These are phyloP conservation scores for Debaryomyces psychrophilus DNA, from an alignment of 1,139 yeast genomes.

Conservation along the genomic window DNA sequence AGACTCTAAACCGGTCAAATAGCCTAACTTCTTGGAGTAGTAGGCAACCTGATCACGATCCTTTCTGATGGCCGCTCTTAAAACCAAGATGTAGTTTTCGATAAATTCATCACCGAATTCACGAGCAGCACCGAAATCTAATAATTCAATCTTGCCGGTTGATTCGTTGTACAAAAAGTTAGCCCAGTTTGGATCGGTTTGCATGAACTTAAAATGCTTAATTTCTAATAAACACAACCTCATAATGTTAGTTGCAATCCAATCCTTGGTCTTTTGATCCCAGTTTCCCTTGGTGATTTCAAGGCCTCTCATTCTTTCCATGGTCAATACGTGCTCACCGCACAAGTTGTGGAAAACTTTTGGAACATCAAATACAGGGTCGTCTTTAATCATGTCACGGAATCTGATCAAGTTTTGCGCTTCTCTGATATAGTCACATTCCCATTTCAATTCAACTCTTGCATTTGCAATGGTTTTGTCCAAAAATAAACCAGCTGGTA, in stretches of 20 bases:
- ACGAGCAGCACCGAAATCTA: conserved; percentile 96
- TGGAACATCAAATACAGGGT: conserved; percentile 78
- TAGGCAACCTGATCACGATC: conserved; percentile 68
- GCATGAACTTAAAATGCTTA: conserved; percentile 87
- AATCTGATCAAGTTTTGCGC: conserved; percentile 78
- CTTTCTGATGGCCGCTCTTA: conserved; percentile 74
- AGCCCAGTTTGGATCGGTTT: conserved; percentile 99
- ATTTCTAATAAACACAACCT: conserved; percentile 83
- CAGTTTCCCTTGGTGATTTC: conserved; percentile 82
- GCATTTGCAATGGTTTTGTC: conserved; percentile 95
- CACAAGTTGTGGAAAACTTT: conserved; percentile 75
- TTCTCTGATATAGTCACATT: conserved; percentile 92
- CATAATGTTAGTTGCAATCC: conserved; percentile 87
- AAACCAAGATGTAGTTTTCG: conserved; percentile 65
- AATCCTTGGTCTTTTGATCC: conserved; percentile 72
- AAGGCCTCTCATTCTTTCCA: conserved; percentile 83
- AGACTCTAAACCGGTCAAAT: conserved; percentile 88
- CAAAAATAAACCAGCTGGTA: conserved; percentile 90
- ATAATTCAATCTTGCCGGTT: conserved; percentile 71
- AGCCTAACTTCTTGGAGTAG: conserved; percentile 77
- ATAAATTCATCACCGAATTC: conserved; percentile 70
- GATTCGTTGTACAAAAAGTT: conserved; percentile 80
- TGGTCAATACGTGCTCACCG: conserved; percentile 83
- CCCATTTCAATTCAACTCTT: conserved; percentile 93
- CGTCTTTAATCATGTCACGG: conserved; percentile 61